Evolutionary conservation across 2,329 filamentous ascomycete genomes (phyloP).

Genomic region (Aspergillus pseudotamarii): DNA sequence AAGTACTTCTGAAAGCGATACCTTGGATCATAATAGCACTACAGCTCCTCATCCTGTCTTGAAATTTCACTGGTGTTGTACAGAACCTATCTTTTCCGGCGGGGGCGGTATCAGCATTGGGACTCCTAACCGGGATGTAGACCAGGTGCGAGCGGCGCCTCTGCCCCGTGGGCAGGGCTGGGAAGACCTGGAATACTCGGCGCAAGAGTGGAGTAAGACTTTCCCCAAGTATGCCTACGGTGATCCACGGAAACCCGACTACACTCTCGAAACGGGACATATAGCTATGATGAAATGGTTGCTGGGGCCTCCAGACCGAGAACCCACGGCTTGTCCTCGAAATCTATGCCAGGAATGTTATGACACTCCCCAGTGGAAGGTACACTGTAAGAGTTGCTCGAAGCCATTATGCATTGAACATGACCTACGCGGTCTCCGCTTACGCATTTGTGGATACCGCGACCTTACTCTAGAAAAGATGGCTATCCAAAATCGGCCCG

Average conservation of each 20-base stretch:
- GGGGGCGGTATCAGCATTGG: slow-evolving; percentile 62
- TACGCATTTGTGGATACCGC: slow-evolving; percentile 60
- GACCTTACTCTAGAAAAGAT: slow-evolving; percentile 56
- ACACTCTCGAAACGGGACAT: slow-evolving; percentile 43
- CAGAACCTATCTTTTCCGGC: slow-evolving; percentile 62
- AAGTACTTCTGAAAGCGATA: slow-evolving; percentile 31
- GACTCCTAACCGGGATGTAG: slow-evolving; percentile 56
- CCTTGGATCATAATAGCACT: slow-evolving; percentile 37
- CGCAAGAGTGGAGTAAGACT: slow-evolving; percentile 44
- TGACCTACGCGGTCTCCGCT: slow-evolving; percentile 58
- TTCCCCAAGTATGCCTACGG: slow-evolving; percentile 45
- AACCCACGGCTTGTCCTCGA: slow-evolving; percentile 54
- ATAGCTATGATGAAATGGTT: slow-evolving; percentile 50
- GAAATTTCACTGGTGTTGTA: slow-evolving; percentile 63
- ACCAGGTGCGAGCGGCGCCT: slow-evolving; percentile 60
- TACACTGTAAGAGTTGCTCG: slow-evolving; percentile 61
- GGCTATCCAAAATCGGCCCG: slow-evolving; percentile 37
- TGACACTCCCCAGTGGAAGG: slow-evolving; percentile 60
- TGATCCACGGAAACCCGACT: slow-evolving; percentile 42
- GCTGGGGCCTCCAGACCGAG: slow-evolving; percentile 50
- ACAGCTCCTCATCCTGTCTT: slow-evolving; percentile 50
- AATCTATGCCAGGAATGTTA: slow-evolving; percentile 62
- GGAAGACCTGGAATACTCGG: slow-evolving; percentile 57
- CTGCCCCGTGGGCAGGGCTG: slow-evolving; percentile 57
- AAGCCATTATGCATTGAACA: slow-evolving; percentile 62